Percentiles rank a stretch among this genome's conserved stretches.
phyloP scores from a whole-genome alignment of 345 rosid genomes.

The Clarkia xantiana region DNA sequence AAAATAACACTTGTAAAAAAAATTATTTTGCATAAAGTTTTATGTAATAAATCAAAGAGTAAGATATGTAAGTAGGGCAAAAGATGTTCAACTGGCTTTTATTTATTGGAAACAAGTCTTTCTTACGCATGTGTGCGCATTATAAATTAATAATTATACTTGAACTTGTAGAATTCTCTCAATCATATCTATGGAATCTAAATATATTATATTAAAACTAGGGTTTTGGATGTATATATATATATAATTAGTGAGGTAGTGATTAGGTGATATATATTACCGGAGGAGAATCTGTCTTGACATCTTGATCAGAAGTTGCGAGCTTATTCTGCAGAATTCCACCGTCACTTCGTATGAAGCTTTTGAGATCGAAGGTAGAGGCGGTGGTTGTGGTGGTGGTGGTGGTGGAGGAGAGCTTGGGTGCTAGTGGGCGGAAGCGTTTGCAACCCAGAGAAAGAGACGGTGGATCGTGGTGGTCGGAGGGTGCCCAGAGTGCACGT shows the following conservation, averaged over 20 bases:
- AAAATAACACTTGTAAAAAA: no score
- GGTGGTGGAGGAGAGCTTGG: conserved; percentile 32
- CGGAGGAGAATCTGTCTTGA: conserved; percentile 36
- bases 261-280: conserved; percentile 7
- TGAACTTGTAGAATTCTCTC: no score
- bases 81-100: no score
- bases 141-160: no score
- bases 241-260: neutral
- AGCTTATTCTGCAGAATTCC: conserved; percentile 28
- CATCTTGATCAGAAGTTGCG: conserved; percentile 19
- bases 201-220: no score
- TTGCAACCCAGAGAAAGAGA: conserved; percentile 73
- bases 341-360: conserved; percentile 67
- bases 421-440: conserved; percentile 84
- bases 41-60: no score
- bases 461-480: conserved; percentile 28
- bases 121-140: no score
- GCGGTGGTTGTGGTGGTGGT: conserved; percentile 14
- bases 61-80: no score
- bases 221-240: neutral
- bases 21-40: no score
- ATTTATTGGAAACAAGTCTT: no score
- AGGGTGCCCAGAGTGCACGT: conserved; percentile 44
- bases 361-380: conserved; percentile 73
- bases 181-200: no score